phyloP scores from a whole-genome alignment of 331 rosid species.

The Cucumis variabilis region DNA sequence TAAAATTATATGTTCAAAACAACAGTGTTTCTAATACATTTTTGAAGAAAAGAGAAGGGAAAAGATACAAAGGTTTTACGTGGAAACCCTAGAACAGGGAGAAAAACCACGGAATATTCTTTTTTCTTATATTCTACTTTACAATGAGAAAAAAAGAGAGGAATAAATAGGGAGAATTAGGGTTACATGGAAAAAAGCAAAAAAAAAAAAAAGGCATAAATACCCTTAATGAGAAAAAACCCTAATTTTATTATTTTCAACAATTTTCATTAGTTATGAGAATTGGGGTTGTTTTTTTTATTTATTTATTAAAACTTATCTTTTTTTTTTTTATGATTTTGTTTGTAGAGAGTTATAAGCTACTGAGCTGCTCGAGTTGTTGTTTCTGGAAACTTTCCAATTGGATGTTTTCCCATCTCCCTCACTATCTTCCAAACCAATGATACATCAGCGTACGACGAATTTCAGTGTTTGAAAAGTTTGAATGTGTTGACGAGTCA shows the following conservation, averaged over 20 bases:
- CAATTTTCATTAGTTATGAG: not conserved
- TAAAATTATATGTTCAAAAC: not conserved
- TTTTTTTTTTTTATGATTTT: not conserved
- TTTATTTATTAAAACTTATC: not conserved
- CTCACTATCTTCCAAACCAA: conserved; percentile 18
- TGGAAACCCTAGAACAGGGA: no score
- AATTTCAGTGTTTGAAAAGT: not conserved
- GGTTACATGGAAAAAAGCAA: no score
- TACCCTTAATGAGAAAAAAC: no score
- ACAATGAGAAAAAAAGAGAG: no score
- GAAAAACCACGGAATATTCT: no score
- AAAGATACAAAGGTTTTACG: no score
- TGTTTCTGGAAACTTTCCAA: conserved; percentile 33
- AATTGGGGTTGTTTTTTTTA: not conserved
- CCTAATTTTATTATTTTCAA: no score
- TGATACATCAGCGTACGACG: conserved; percentile 20
- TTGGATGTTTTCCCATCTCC: conserved; percentile 31
- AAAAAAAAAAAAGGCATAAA: no score
- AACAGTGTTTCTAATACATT: not conserved
- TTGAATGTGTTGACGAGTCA: conserved; percentile 4
- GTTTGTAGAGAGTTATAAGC: conserved; percentile 29
- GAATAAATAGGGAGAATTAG: no score
- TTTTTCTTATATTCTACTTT: no score
- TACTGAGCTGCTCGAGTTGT: conserved; percentile 21
- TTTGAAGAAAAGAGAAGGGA: no score